Percentiles rank a stretch among this genome's conserved stretches.
phyloP scores from a whole-genome alignment of 345 rosid species.

The Euphorbia pulcherrima region DNA sequence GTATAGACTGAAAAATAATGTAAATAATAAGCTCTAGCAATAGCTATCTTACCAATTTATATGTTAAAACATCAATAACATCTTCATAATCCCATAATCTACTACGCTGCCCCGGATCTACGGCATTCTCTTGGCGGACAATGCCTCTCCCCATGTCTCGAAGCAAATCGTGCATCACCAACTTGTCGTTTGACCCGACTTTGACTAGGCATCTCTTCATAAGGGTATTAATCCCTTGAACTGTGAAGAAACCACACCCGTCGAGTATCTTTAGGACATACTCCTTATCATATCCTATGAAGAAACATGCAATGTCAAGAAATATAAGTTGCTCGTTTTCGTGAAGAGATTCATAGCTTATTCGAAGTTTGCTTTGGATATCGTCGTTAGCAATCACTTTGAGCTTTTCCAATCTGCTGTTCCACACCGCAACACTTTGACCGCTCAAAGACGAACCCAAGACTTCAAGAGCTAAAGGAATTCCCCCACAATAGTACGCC shows the following conservation, averaged over 20 bases:
- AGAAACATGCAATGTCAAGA: conserved; percentile 33
- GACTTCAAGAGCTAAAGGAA: conserved; percentile 17
- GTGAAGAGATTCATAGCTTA: conserved; percentile 24
- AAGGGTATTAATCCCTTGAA: conserved; percentile 9
- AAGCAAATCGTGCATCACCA: conserved; percentile 22
- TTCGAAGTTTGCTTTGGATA: conserved; percentile 9
- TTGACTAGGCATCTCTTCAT: conserved; percentile 7
- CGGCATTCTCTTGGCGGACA: conserved; percentile 12
- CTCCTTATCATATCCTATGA: conserved; percentile 8
- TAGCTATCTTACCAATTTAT: conserved; percentile 22
- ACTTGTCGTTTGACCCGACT: background rate
- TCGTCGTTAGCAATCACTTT: conserved; percentile 13
- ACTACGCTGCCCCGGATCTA: conserved; percentile 18
- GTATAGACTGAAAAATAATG: too few species aligned
- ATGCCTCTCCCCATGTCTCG: conserved; percentile 28
- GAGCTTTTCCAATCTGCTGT: conserved; percentile 13
- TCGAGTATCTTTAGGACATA: conserved; percentile 17
- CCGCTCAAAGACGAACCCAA: conserved; percentile 17
- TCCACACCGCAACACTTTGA: conserved; percentile 10
- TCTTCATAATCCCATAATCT: conserved; percentile 28
- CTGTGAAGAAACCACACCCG: conserved; percentile 13
- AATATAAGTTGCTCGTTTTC: conserved; percentile 14
- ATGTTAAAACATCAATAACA: conserved; percentile 9
- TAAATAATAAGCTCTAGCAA: background rate
- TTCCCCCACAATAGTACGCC: background rate